These are phyloP conservation scores for Asterochloris sp. DNA, from an alignment of 139 green algal species.

Conservation along the genomic window DNA sequence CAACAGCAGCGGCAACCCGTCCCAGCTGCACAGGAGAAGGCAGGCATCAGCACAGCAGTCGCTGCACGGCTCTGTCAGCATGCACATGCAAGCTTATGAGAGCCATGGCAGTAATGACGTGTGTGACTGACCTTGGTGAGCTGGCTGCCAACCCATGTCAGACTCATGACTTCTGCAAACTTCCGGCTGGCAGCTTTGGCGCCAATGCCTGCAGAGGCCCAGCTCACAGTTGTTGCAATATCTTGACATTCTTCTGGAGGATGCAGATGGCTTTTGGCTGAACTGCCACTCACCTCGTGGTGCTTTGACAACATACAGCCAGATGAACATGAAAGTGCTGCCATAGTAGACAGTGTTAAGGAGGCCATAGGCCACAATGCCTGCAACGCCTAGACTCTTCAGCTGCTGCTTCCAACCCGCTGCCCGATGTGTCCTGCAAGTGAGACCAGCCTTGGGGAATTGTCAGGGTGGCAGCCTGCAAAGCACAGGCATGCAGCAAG, in stretches of 20 bases:
- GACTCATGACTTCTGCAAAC: conserved; percentile 43
- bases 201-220: conserved; percentile 25
- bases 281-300: conserved; percentile 4
- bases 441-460: too few relatives aligned
- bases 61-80: not conserved
- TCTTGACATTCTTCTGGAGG: not conserved
- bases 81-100: not conserved
- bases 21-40: too few relatives aligned
- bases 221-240: not conserved
- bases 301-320: conserved; percentile 27
- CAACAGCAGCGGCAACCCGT: too few relatives aligned
- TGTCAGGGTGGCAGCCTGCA: too few relatives aligned
- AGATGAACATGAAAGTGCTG: conserved; percentile 30
- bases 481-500: too few relatives aligned
- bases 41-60: too few relatives aligned
- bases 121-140: conserved; percentile 40
- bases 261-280: not conserved
- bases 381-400: conserved; percentile 28
- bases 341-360: conserved; percentile 64
- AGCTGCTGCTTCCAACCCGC: too few relatives aligned
- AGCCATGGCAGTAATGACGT: not conserved
- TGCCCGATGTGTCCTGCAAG: too few relatives aligned
- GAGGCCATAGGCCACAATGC: conserved; percentile 49
- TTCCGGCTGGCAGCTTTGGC: conserved; percentile 15
- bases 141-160: conserved; percentile 59